Evolutionary conservation across 1,139 yeast species (phyloP), one percentile per base, ranked within the genome.

Genomic region (Magnusiomyces suaveolens): DNA sequence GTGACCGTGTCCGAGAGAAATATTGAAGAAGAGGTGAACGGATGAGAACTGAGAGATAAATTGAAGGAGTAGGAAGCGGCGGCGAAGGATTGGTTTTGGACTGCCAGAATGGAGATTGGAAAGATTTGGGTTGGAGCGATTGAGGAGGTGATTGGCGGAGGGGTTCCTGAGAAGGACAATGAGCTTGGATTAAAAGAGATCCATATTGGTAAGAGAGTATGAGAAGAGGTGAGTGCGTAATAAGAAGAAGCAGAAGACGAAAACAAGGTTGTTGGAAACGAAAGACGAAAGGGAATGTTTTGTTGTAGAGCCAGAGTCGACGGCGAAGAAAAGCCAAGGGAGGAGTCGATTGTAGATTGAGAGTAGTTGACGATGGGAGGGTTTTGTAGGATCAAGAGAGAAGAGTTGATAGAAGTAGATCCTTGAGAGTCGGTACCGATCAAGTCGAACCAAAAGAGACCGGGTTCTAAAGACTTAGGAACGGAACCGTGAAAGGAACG

Each of bases 121-220:
- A 82, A 92, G 52, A 75, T 73, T 62, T 81, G 76, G 36, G 95
- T 87, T 14, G 97, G 97, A 1, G 98, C 98, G 62, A 87, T 83
- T 14, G 79, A 76, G 1, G 96, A 86, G 61, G 86, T 84, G 33
- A 87, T 87, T 8, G 84, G 73, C 2, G 99, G 99, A 0, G 96
- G 92, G 1, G 83, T 82, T 46, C 99, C 99, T 44, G 81, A 75
- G 67, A 89, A 90, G n/a, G 85, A 77, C 59, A 87, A 70, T 2
- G 69, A 58, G 54, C 72, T 74, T 46, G 74, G 72, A 8, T 82
- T 67, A 65, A 90, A 92, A 55, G 71, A 68, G 53, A 89, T 72
- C 98, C 98, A 92, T 63, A 80, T 83, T 26, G 99, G 98, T 54
- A 92, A 75, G 1, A 98, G 94, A 1, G 96, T 79, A 65, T 92